phyloP scores from a whole-genome alignment of 129 eudicot species.

The Flaveria linearis region DNA sequence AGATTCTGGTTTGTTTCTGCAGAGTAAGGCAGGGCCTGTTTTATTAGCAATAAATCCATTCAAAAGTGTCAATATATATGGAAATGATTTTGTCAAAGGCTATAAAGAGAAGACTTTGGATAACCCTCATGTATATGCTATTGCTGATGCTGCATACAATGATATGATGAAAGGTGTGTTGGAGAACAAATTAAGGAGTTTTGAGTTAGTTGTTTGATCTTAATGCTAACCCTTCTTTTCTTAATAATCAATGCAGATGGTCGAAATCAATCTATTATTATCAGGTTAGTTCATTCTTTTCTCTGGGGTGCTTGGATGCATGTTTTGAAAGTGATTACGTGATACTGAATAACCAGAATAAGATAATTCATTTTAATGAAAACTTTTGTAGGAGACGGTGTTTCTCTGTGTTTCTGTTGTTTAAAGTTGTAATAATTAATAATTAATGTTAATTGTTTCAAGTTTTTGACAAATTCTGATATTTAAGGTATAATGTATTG shows the following conservation, averaged over 20 bases:
- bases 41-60: constrained; percentile 87
- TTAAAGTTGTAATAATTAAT: neutral
- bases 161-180: constrained; percentile 72
- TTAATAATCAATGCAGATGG: constrained; percentile 61
- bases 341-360: neutral
- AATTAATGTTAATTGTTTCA: neutral
- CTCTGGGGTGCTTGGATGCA: constrained; percentile 16
- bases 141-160: constrained; percentile 72
- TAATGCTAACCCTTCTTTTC: constrained; percentile 14
- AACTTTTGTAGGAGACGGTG: constrained; percentile 5
- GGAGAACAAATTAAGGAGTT: constrained; percentile 14
- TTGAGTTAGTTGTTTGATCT: neutral
- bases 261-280: constrained; percentile 74
- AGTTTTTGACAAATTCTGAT: neutral
- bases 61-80: constrained; percentile 65
- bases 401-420: neutral
- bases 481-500: neutral
- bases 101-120: constrained; percentile 70
- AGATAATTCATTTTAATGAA: neutral
- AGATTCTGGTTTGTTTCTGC: constrained; percentile 24
- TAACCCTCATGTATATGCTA: constrained; percentile 85
- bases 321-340: constrained; percentile 10
- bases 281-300: constrained; percentile 57
- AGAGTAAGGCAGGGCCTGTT: constrained; percentile 95
- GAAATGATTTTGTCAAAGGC: constrained; percentile 56